Base-by-base conservation (phyloP, 805 yeast genomes). In the Wickerhamomyces hampshirensis region DNA sequence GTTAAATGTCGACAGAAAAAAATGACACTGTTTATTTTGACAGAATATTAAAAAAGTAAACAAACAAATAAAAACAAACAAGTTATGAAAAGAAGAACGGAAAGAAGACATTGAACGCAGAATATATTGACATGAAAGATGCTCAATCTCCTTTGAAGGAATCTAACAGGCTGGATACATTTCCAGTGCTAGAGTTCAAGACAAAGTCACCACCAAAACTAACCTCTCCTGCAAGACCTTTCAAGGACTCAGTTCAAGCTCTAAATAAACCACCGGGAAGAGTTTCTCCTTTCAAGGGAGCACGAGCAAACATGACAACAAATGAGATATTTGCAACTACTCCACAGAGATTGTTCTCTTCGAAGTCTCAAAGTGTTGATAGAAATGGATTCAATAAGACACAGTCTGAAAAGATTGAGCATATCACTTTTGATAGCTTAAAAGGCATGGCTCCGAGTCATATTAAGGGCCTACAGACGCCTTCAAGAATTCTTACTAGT, bases 281-380 rank as follows among this genome's bases (percentile, higher is more conserved):
- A 26, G 15, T 53, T 1, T 51, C 57, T 2, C 57, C 59, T 2
- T 43, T 49, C 43, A 54, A 51, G 26, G 54, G 54, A 0, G 15
- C 37, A n/a, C 41, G 26, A 30, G 16, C 50, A 9, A 26, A 11
- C 4, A 33, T 40, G 43, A 28, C 49, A 1, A 33, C 45, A 0
- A 28, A 28, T 4, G 46, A 46, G 32, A 44, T 50, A 6, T 49
- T 45, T 23, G 50, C 54, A 6, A 34, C 47, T 4, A 60, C 65
- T 0, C 66, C 66, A 6, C 51, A 46, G 21, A 47, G 64, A 31
- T 29, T 59, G 17, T 30, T 34, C 8, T 28, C 13, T 12, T 34
- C 42, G 16, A 28, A 51, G 47, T 46, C 58, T 4, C 58, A 51
- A 18, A 61, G 63, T 29, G 56, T 50, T 11, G 64, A 60, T 39